These are phyloP conservation scores for Candida sanyaensis DNA, from an alignment of 1,139 yeast genomes.

Conservation along the genomic window DNA sequence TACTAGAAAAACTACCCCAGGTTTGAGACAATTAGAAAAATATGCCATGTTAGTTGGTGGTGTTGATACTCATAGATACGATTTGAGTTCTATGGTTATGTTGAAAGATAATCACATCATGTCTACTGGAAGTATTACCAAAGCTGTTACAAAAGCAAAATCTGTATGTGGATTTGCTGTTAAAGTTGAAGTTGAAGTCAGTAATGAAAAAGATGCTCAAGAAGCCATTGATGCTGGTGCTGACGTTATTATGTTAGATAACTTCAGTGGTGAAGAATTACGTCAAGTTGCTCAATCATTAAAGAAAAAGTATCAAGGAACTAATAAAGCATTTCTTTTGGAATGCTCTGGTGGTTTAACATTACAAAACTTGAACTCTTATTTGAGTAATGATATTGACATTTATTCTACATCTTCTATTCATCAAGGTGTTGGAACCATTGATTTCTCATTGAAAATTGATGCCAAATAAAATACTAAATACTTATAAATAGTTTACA, in stretches of 20 bases:
- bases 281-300: slow-evolving; percentile 65
- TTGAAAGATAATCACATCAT: slow-evolving; percentile 91
- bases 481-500: not conserved
- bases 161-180: slow-evolving; percentile 85
- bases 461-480: slow-evolving; percentile 24
- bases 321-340: slow-evolving; percentile 56
- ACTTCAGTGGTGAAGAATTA: slow-evolving; percentile 70
- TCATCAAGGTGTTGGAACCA: slow-evolving; percentile 82
- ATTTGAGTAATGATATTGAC: slow-evolving; percentile 78
- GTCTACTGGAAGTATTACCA: slow-evolving; percentile 88
- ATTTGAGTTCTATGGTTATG: slow-evolving; percentile 94
- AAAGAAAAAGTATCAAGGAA: slow-evolving; percentile 57
- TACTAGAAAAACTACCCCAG: slow-evolving; percentile 98
- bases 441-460: slow-evolving; percentile 85
- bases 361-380: slow-evolving; percentile 62
- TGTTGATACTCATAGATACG: slow-evolving; percentile 90
- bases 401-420: slow-evolving; percentile 91
- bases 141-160: slow-evolving; percentile 77
- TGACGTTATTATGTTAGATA: slow-evolving; percentile 93
- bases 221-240: slow-evolving; percentile 97
- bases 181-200: slow-evolving; percentile 92
- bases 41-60: slow-evolving; percentile 97
- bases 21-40: slow-evolving; percentile 82
- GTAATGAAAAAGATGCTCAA: slow-evolving; percentile 76
- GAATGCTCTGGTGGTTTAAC: slow-evolving; percentile 95